phyloP scores from a whole-genome alignment of 208 protist genomes.

The Herpetomonas samuelpessoai region DNA sequence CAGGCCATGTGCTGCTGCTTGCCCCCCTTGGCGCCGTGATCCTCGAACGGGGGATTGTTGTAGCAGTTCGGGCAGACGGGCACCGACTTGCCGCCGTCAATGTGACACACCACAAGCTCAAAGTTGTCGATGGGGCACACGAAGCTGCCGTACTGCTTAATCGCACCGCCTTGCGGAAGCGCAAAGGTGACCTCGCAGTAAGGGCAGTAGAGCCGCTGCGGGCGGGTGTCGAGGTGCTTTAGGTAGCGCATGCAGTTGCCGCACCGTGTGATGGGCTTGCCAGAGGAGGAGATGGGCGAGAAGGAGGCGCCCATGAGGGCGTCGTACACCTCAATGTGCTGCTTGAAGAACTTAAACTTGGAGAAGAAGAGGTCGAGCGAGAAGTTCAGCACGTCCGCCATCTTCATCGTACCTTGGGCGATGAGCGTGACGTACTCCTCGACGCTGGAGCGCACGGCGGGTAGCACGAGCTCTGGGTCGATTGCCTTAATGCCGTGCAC shows the following conservation, averaged over 20 bases:
- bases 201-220: slow-evolving; percentile 91
- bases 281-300: slow-evolving; percentile 66
- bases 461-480: slow-evolving; percentile 93
- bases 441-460: slow-evolving; percentile 88
- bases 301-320: slow-evolving; percentile 95
- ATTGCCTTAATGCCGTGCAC: slow-evolving; percentile 93
- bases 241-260: slow-evolving; percentile 93
- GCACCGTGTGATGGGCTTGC: slow-evolving; percentile 88
- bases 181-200: slow-evolving; percentile 93
- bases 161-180: slow-evolving; percentile 82
- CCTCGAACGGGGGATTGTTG: slow-evolving; percentile 94
- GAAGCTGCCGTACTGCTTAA: slow-evolving; percentile 85
- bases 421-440: slow-evolving; percentile 93
- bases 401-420: slow-evolving; percentile 83
- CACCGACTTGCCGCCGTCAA: slow-evolving; percentile 87
- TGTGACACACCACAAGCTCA: slow-evolving; percentile 90
- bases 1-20: slow-evolving; percentile 73
- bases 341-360: slow-evolving; percentile 92
- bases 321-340: slow-evolving; percentile 92
- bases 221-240: slow-evolving; percentile 79
- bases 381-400: slow-evolving; percentile 84
- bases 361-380: slow-evolving; percentile 77
- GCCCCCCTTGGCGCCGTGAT: slow-evolving; percentile 12
- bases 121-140: slow-evolving; percentile 93
- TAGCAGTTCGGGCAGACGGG: slow-evolving; percentile 94